phyloP scores from a whole-genome alignment of 768 basidiomycete species.

The Terana coerulea region DNA sequence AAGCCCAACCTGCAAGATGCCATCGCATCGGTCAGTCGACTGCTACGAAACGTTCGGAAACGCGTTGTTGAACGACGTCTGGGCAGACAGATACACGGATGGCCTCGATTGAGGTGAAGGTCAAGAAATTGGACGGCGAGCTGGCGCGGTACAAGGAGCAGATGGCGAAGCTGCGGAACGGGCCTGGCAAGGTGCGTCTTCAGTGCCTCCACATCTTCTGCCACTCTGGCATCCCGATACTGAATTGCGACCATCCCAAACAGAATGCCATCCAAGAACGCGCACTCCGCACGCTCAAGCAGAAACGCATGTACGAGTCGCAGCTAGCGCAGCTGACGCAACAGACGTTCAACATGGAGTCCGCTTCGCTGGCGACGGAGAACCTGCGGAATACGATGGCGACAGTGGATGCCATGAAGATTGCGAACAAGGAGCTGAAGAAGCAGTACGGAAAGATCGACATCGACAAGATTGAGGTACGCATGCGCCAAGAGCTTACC shows the following conservation, averaged over 20 bases:
- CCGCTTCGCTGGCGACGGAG: slow-evolving; percentile 92
- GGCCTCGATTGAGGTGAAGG: slow-evolving; percentile 90
- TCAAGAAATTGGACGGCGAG: slow-evolving; percentile 95
- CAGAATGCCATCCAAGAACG: slow-evolving; percentile 91
- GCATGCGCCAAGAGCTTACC: slow-evolving; percentile 15
- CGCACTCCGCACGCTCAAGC: slow-evolving; percentile 89
- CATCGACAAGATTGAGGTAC: slow-evolving; percentile 96
- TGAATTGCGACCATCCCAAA: not conserved
- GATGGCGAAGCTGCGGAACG: slow-evolving; percentile 89
- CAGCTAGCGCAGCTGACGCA: slow-evolving; percentile 90
- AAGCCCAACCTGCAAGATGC: slow-evolving; percentile 88
- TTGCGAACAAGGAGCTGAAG: slow-evolving; percentile 93
- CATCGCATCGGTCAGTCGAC: slow-evolving; percentile 69
- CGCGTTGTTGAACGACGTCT: not conserved
- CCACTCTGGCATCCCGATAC: not conserved
- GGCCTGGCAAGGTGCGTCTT: slow-evolving; percentile 83
- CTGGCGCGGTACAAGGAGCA: slow-evolving; percentile 91
- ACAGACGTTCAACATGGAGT: slow-evolving; percentile 99
- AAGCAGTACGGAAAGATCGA: slow-evolving; percentile 98
- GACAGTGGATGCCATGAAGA: slow-evolving; percentile 93
- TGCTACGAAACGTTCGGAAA: not conserved
- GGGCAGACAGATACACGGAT: slow-evolving; percentile 81
- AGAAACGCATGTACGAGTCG: slow-evolving; percentile 93
- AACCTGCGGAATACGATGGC: slow-evolving; percentile 99
- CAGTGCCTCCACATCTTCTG: not conserved